Evolutionary conservation across 2,329 filamentous ascomycete genomes (phyloP), one percentile per base, ranked within the genome.

Genomic region (Sporothrix variecibatus): DNA sequence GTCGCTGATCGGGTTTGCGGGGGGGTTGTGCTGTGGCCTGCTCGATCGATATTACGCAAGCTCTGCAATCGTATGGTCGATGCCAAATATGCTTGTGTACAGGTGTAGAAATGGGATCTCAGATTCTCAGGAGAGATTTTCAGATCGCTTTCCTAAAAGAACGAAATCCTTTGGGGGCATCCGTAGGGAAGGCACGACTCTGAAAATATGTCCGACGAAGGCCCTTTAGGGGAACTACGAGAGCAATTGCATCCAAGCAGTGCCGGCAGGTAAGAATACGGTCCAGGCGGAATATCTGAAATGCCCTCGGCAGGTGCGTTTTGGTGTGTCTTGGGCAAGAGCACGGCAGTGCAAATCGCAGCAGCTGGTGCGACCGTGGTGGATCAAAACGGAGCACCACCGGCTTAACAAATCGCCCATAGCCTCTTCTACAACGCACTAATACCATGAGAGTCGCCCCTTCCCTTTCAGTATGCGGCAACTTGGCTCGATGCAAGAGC

Each of bases 271-370:
- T 46, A 49, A 5, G 4, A 43, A 17, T 65, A n/a, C 34, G 26
- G 56, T 64, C 67, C 67, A 46, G 40, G 73, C 73, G 73, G 68
- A 53, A 72, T 72, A 72, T 68, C 60, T 72, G 49, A 62, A 71
- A 68, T 67, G 73, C 49, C 68, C 68, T 74, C 72, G 72, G 73
- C 68, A 68, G 58, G 73, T 74, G 73, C n/a, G 38, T 62, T 71
- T 60, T 46, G 65, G 38, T 9, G 49, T 40, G 40, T 60, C 9
- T n/a, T 64, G 40, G 26, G 23, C 26, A 56, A 56, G 56, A 49
- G 53, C 56, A 67, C 68, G 72, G 72, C 68, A 74, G 72, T 65
- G 46, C 15, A 20, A 62, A 28, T 31, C 34, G 23, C 3, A 46
- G 49, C 20, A 7, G 7, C 60, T 53, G 34, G 34, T 58, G 53